Conservation (phyloP, 2,329 filamentous ascomycete genomes). For the Ceratocystis colombiana region DNA sequence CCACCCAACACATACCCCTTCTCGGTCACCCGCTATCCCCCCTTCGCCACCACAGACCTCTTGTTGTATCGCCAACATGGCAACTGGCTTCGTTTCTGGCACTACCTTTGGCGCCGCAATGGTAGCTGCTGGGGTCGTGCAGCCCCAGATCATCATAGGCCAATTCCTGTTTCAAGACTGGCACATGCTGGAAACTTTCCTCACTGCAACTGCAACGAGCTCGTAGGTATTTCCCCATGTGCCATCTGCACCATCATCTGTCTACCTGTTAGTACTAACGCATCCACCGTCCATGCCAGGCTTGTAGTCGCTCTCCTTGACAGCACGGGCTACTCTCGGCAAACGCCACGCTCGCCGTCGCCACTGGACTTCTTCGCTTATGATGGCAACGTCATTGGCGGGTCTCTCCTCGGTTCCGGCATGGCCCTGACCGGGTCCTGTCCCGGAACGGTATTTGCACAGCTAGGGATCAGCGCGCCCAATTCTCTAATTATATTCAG, state of each 20-base stretch:
- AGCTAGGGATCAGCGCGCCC: constrained; percentile 45
- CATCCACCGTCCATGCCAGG: constrained; percentile 29
- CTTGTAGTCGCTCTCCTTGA: constrained; percentile 40
- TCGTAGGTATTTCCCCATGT: constrained; percentile 40
- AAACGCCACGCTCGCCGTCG: constrained; percentile 43
- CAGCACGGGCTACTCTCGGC: constrained; percentile 35
- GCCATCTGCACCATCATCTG: not conserved
- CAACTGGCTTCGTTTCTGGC: constrained; percentile 40
- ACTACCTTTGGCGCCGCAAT: constrained; percentile 53
- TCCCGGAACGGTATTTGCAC: constrained; percentile 54
- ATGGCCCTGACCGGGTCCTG: constrained; percentile 58
- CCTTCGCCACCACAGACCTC: not conserved
- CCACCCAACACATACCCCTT: not conserved
- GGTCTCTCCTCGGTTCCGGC: constrained; percentile 51
- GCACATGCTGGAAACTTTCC: constrained; percentile 56
- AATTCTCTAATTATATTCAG: constrained; percentile 44
- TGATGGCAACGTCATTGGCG: constrained; percentile 57
- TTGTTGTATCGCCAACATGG: constrained; percentile 23
- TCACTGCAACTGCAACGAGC: constrained; percentile 52
- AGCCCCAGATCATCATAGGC: constrained; percentile 48
- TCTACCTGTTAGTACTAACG: not conserved
- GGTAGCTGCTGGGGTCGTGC: constrained; percentile 49
- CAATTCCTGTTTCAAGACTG: constrained; percentile 53
- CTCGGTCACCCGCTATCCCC: not conserved
- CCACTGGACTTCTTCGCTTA: constrained; percentile 46